Base-by-base conservation (phyloP, 2,329 filamentous ascomycete genomes). In the Lachnellula hyalina region DNA sequence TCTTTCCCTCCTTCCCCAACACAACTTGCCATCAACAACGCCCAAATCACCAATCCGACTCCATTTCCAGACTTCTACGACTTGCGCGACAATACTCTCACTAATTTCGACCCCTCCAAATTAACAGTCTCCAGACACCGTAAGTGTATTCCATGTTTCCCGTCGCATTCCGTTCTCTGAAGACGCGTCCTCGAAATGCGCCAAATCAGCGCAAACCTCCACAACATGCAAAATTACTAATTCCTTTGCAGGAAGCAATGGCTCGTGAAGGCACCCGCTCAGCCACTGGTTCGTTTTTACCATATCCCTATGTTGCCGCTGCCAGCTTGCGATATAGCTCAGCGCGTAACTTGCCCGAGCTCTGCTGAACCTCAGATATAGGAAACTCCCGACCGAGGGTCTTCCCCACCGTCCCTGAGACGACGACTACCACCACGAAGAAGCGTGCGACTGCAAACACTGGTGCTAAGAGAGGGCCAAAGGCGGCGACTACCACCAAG, bases 401-500 rank as follows among this genome's bases (percentile, higher is more conserved):
- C 51, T 67, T 65, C 54, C 56, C 58, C 12, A 63, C 66, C 5
- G 59, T 66, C 49, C 48, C 63, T 25, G 65, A 67, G 56, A 52
- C 59, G 17, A 57, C 62, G 17, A 56, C 62, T 7, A 53, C 59
- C 1, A 55, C 64, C 12, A 56, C 57, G 11, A 66, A 65, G 63
- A 67, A 64, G 60, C 53, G 61, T n/a, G 60, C 63, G 9, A 62
- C 60, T 32, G 64, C 65, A 17, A 68, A 67, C 49, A 65, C 60
- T 41, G 63, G 63, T 36, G 64, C 61, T 38, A 67, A 67, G 60
- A 56, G 61, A 55, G 63, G 62, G 15, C 59, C 63, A 48, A 62
- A 69, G 59, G 68, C 66, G 59, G 63, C 68, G 41, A 68, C 68
- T 38, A 60, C 67, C 42, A 65, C 65, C 35, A 70, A 69, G 49